Conservation (phyloP, 2,329 filamentous ascomycete genomes). For the Ophiostoma montium region DNA sequence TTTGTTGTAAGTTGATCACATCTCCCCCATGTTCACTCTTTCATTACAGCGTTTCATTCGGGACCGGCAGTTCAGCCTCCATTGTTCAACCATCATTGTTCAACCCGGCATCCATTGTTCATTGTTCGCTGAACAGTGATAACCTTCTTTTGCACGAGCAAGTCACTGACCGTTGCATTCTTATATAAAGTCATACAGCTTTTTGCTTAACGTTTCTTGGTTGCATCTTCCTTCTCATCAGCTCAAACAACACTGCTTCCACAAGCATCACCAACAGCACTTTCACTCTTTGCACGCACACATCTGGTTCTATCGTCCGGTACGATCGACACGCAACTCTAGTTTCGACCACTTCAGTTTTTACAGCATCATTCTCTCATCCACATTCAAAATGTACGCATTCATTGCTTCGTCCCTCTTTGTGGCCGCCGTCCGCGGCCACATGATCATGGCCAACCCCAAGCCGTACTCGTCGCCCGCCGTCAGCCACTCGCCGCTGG, state of each 20-base stretch:
- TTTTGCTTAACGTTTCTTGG: background rate
- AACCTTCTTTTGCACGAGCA: too few relatives aligned
- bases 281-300: background rate
- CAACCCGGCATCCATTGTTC: too few relatives aligned
- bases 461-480: conserved; percentile 37
- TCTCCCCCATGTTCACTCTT: too few relatives aligned
- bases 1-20: too few relatives aligned
- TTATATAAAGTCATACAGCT: conserved; percentile 1
- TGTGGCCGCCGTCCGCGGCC: conserved; percentile 47
- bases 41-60: too few relatives aligned
- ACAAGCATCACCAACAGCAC: background rate
- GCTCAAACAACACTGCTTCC: background rate
- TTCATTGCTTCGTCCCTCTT: conserved; percentile 28
- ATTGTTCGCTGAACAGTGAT: too few relatives aligned
- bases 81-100: too few relatives aligned
- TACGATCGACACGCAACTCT: conserved; percentile 16
- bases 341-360: background rate
- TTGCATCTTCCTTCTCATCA: too few relatives aligned
- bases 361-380: background rate
- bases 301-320: conserved; percentile 22
- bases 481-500: conserved; percentile 50
- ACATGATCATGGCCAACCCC: conserved; percentile 62
- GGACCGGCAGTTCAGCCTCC: too few relatives aligned
- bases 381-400: background rate
- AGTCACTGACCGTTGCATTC: background rate